These are phyloP conservation scores for Chaetoceros tenuissimus DNA, from an alignment of 108 stramenopile species.

Conservation along the genomic window DNA sequence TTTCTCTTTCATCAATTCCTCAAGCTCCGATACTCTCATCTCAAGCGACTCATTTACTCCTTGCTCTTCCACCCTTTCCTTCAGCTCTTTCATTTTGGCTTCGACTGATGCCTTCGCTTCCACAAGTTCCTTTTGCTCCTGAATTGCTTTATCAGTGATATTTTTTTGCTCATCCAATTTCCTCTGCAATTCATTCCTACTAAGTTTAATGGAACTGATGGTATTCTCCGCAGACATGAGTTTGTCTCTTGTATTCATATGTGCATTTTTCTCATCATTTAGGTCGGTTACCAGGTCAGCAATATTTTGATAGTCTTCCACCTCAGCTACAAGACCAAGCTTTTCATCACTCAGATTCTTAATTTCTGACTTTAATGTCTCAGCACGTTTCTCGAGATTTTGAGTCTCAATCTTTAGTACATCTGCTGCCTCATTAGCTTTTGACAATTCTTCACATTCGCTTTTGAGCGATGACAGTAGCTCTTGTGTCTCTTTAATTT, in stretches of 20 bases:
- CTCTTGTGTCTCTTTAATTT: too few species aligned
- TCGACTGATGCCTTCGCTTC: neutral
- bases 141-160: neutral
- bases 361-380: neutral
- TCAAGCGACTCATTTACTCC: neutral
- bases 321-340: too few species aligned
- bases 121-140: neutral
- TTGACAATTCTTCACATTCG: neutral
- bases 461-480: neutral
- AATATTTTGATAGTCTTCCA: too few species aligned
- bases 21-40: neutral
- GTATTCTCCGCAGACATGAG: neutral
- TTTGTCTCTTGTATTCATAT: too few species aligned
- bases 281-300: too few species aligned
- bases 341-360: neutral
- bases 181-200: neutral
- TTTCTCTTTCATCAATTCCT: neutral
- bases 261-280: too few species aligned
- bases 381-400: neutral
- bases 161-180: neutral
- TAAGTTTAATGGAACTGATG: neutral
- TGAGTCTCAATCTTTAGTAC: neutral
- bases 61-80: neutral
- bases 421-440: neutral
- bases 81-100: neutral